Evolutionary conservation across 345 rosid genomes (phyloP).

Genomic region (Cardamine chenopodiifolia): DNA sequence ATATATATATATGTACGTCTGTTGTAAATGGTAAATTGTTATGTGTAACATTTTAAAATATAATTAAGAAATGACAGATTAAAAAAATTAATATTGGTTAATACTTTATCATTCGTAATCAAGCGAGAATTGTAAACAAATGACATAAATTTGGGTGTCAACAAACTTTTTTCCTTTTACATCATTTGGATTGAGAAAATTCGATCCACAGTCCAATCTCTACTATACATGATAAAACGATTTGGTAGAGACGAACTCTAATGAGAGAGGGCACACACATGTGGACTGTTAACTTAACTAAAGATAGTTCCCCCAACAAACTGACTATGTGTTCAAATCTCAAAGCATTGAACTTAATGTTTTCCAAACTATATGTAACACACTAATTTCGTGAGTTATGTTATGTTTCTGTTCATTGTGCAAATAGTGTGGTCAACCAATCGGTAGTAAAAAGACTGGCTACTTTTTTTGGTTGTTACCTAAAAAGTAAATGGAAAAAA

Average conservation of each 20-base stretch:
- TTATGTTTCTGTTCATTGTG: slow-evolving; percentile 9
- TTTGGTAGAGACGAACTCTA: too few relatives aligned
- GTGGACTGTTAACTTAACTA: too few relatives aligned
- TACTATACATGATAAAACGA: neutral
- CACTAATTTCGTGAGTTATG: neutral
- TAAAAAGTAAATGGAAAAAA: slow-evolving; percentile 14
- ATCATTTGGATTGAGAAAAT: too few relatives aligned
- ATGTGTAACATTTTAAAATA: neutral
- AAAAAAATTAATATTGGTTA: neutral
- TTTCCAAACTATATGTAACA: neutral
- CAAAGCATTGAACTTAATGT: neutral
- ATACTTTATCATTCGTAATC: neutral
- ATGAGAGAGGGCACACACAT: too few relatives aligned
- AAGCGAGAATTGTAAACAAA: neutral
- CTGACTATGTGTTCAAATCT: neutral
- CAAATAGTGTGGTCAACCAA: slow-evolving; percentile 18
- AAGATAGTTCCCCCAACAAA: neutral
- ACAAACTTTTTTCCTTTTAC: too few relatives aligned
- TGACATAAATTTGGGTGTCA: slow-evolving; percentile 5
- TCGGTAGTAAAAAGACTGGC: neutral
- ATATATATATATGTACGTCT: neutral
- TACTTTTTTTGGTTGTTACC: slow-evolving; percentile 16
- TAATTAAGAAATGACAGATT: neutral
- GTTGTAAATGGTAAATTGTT: neutral
- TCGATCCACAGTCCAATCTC: too few relatives aligned